Evolutionary conservation across 257 asterid species (phyloP).

Genomic region (Solanum paucissectum): DNA sequence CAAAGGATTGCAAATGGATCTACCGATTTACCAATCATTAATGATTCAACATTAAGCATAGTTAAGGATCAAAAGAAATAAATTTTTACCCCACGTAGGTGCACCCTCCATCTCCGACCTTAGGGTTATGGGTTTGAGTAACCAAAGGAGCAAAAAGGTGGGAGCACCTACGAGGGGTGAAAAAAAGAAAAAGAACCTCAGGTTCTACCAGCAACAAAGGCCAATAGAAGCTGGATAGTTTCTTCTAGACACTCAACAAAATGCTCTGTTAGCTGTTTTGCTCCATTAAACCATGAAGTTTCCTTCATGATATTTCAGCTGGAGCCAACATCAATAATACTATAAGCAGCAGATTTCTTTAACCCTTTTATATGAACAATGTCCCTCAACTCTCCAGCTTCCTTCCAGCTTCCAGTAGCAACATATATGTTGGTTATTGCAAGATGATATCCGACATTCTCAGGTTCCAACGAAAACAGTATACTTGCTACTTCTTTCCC

Average conservation of each 20-base stretch:
- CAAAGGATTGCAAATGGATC: neutral
- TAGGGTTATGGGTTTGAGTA: neutral
- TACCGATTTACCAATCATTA: neutral
- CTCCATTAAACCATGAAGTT: neutral
- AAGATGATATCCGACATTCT: constrained; percentile 46
- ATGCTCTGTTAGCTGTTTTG: neutral
- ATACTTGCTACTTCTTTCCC: constrained; percentile 44
- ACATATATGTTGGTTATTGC: constrained; percentile 46
- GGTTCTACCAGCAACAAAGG: neutral
- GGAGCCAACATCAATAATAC: constrained; percentile 32
- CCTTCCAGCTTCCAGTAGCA: constrained; percentile 59
- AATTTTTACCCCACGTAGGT: neutral
- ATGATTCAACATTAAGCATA: neutral
- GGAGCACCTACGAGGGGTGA: neutral
- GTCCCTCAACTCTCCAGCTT: constrained; percentile 56
- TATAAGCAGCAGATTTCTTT: constrained; percentile 39
- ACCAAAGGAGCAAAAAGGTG: neutral
- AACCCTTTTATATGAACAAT: constrained; percentile 28
- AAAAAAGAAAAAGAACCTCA: too few species aligned
- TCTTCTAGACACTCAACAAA: neutral
- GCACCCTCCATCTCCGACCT: neutral
- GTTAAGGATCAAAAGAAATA: neutral
- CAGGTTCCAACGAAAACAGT: constrained; percentile 41
- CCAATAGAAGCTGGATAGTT: neutral
- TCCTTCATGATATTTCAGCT: neutral